Base-by-base conservation (phyloP, 768 basidiomycete genomes). In the Psilocybe cyanescens region DNA sequence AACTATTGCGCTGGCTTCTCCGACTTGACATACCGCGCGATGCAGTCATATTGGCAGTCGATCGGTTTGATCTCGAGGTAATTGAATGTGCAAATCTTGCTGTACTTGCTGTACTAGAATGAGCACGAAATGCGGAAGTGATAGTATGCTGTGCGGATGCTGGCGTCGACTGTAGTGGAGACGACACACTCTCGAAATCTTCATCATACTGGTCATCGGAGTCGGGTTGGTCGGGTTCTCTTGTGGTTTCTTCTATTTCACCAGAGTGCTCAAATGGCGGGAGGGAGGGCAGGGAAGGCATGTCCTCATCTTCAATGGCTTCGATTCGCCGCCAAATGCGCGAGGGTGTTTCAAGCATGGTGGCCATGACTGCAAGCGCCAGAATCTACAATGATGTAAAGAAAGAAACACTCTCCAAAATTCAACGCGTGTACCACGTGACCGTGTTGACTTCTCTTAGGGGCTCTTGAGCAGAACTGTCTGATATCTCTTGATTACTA, bases 271-370 rank as follows among this genome's bases (percentile, higher is more conserved):
- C 91, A 68, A 90, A 88, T 1, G 69, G 79, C 6, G 91, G 90
- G 11, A 94, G 73, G 3, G 91, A 91, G 2, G 92, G 92, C 2
- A 95, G 78, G 31, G 92, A 94, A 8, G 93, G 90, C 80, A 94
- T 89, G 64, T 92, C 91, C 64, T 79, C 74, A 61, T 86, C 85
- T 66, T 92, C 89, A n/a, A 83, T 78, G 0, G 83, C 88, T 72
- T 94, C 86, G 54, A 95, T 93, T 49, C 93, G 84, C 30, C 92
- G 83, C 89, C 89, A 91, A 69, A 95, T 87, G 47, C 92, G 81
- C 28, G 93, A 94, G 0, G 92, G 92, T 14, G 92, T 95, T 74
- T 95, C 92, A 8, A 86, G 79, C 75, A 84, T 74, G 14, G 79
- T 79, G 68, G 86, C 81, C 76, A 83, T 82, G 8, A 48, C 44